A percentile compares a stretch with the other conserved stretches of the same genome.
Evolutionary conservation across 176 grass and related monocot species (phyloP).

Genomic region (Oryza punctata): DNA sequence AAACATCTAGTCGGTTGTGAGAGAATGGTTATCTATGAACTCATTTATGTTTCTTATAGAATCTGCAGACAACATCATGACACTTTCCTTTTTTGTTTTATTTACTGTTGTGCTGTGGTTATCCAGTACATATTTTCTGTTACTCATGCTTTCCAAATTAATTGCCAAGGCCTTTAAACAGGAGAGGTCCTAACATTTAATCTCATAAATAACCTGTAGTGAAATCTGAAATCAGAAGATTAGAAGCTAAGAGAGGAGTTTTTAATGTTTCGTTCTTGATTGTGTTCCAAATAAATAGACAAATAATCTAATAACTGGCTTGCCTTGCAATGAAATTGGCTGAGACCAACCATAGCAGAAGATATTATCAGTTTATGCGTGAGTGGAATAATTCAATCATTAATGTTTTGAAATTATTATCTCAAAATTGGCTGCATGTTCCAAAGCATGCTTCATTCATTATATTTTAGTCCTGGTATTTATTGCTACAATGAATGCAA

Average conservation of each 20-base stretch:
- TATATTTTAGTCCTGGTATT: neutral
- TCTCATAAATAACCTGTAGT: neutral
- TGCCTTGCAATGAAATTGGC: neutral
- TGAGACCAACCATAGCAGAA: slow-evolving; percentile 1
- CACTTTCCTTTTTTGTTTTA: too few relatives aligned
- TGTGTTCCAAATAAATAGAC: neutral
- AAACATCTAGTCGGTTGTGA: neutral
- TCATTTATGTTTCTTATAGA: neutral
- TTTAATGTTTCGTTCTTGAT: neutral
- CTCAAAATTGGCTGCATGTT: neutral
- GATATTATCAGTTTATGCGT: neutral
- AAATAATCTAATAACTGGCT: neutral
- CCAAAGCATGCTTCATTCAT: neutral
- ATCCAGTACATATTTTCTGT: neutral
- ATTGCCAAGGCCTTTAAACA: neutral
- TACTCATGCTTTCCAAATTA: neutral
- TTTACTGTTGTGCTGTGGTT: neutral
- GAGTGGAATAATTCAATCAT: slow-evolving; percentile 1
- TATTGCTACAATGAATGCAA: neutral
- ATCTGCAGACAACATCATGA: neutral
- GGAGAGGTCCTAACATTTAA: neutral
- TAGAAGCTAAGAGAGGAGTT: neutral
- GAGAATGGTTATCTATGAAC: neutral
- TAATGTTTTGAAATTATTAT: slow-evolving; percentile 1
- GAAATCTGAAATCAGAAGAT: neutral